Base-by-base conservation (phyloP, 2,329 filamentous ascomycete genomes). In the Colletotrichum sp. region DNA sequence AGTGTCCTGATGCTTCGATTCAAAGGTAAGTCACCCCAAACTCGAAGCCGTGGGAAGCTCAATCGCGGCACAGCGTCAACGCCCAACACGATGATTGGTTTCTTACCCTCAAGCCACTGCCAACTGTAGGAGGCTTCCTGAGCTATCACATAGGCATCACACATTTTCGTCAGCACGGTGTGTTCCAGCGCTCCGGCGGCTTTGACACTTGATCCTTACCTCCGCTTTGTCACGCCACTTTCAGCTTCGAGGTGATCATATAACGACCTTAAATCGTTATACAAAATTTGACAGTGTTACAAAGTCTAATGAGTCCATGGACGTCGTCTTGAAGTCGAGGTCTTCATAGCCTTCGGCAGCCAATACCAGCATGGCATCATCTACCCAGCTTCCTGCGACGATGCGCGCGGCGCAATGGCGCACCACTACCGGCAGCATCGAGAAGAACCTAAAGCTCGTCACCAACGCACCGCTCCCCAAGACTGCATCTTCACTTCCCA, bases 361-460 rank as follows among this genome's bases (percentile, higher is more conserved):
- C 4, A 13, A 13, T 8, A 28, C 13, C 36, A 9, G 16, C 48
- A 68, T 68, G 28, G 15, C 48, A 15, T 13, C 52, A 13, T 22
- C 64, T 2, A 32, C 18, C 25, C 36, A 22, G n/a, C 8, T 69
- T 18, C 30, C 66, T 5, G 22, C n/a, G 43, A 39, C 55, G 2
- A 69, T 43, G 52, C 32, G 55, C 4, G 32, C 55, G 8, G 66
- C 66, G 32, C 52, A 48, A 28, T 69, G 66, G 66, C 66, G 32
- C 10, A 25, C 48, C 15, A 71, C 60, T 28, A 55, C 56, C 10
- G 80, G 80, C 67, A 82, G 80, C 62, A 78, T 85, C n/a, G 83
- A 84, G 32, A 82, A 81, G 39, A 81, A 81, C 71, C 78, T 86
- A 70, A 79, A 78, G 15, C 76, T 83, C 55, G 79, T 79, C 61